Evolutionary conservation across 805 yeast species (phyloP), one percentile per base, ranked within the genome.

Genomic region (Lachancea meyersii): DNA sequence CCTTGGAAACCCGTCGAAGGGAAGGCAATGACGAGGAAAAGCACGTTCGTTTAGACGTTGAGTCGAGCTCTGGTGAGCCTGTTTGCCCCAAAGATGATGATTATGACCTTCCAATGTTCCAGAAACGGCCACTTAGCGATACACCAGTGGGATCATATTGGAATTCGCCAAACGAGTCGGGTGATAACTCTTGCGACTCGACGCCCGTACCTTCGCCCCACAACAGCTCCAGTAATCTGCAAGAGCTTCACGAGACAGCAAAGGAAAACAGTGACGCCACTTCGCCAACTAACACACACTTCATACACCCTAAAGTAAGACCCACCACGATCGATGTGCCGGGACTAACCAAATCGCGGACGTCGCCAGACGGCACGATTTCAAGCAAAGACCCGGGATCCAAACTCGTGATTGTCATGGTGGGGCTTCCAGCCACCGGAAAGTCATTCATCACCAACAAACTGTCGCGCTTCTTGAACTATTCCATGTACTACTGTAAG

Each of bases 381-480:
- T 77, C 79, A 1, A 69, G 74, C 17, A 61, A 61, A 28, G 96
- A 87, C 56, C 80, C 84, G 4, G 91, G 87, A 1, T 78, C 88
- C 11, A 84, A 87, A 57, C 72, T 91, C 41, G 95, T 91, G 13
- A 86, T 91, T 46, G 94, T 93, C 16, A 91, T 91, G 97, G 96
- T 91, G 13, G 98, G 98, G 21, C 37, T 45, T 31, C 94, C 94
- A 10, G 91, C 93, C 11, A 75, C 97, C 44, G 98, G 98, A 3
- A 91, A 91, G 62, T 84, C 95, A 1, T 93, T 89, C 60, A 79
- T 91, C 48, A 87, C 97, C 40, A 91, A 88, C 63, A 91, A 93
- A 60, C 71, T 91, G 37, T 85, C 94, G 1, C 68, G 97, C 47
- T 93, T 86, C 64, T 69, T 91, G 59, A 91, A 91, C 65, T 91